A percentile compares a stretch with the other conserved stretches of the same genome.
These are phyloP conservation scores for Dothistroma pini DNA, from an alignment of 2,329 filamentous ascomycete species.

Conservation along the genomic window DNA sequence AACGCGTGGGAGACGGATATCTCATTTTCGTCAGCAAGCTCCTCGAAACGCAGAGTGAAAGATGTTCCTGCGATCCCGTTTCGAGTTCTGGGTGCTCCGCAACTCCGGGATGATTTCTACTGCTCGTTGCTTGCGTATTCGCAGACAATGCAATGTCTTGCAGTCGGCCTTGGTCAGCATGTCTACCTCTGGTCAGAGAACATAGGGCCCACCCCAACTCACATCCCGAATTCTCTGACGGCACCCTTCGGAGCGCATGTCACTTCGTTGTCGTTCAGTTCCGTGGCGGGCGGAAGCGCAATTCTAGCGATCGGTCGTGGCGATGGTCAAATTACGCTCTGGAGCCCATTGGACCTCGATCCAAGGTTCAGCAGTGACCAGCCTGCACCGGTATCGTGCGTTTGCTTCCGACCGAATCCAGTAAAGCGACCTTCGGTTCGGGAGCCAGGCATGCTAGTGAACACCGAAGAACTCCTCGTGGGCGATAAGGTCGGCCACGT, in stretches of 20 bases:
- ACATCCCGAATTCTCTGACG: conserved; percentile 50
- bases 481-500: conserved; percentile 79
- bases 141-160: conserved; percentile 67
- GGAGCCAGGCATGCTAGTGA: conserved; percentile 50
- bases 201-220: conserved; percentile 42
- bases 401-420: conserved; percentile 71
- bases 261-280: conserved; percentile 89
- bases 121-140: conserved; percentile 89
- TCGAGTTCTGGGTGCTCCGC: conserved; percentile 76
- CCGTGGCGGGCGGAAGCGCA: conserved; percentile 65
- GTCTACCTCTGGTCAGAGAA: conserved; percentile 89
- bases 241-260: conserved; percentile 56
- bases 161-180: conserved; percentile 73
- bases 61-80: conserved; percentile 33
- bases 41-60: conserved; percentile 20
- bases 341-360: conserved; percentile 67
- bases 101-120: conserved; percentile 92
- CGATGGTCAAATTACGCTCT: conserved; percentile 70
- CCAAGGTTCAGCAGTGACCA: conserved; percentile 74
- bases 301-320: conserved; percentile 84
- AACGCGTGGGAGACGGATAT: conserved; percentile 22
- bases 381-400: conserved; percentile 68
- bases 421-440: conserved; percentile 50
- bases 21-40: conserved; percentile 10
- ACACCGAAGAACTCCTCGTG: conserved; percentile 79